Evolutionary conservation across 2,329 filamentous ascomycete genomes (phyloP).

Genomic region (Cordyceps militaris): DNA sequence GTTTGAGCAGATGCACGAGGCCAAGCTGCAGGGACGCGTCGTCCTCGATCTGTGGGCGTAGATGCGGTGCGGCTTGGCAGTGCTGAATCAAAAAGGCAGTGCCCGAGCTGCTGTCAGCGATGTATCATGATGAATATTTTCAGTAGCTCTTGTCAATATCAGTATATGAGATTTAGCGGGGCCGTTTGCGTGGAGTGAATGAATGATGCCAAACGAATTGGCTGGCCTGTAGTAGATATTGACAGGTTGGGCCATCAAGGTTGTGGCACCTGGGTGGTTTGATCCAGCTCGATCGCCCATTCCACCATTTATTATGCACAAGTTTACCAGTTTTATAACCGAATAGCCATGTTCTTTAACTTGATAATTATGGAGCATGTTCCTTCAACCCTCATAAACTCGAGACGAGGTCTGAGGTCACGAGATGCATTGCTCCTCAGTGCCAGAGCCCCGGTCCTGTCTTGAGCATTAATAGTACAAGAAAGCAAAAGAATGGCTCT

Average conservation of each 20-base stretch:
- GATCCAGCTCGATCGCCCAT: too few species aligned
- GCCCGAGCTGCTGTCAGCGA: not conserved
- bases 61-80: not conserved
- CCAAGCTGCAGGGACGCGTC: conserved; percentile 12
- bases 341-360: too few species aligned
- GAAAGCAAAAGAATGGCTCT: too few species aligned
- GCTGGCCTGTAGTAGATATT: not conserved
- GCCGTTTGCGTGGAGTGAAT: too few species aligned
- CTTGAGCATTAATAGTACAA: too few species aligned
- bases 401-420: too few species aligned
- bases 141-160: not conserved
- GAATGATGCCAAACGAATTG: not conserved
- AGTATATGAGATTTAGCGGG: not conserved
- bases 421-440: too few species aligned
- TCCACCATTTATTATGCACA: too few species aligned
- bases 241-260: not conserved
- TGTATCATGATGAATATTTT: not conserved
- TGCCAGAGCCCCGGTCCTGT: too few species aligned
- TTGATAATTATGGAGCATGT: too few species aligned
- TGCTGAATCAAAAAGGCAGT: not conserved
- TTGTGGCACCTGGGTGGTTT: not conserved
- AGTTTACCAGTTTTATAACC: too few species aligned
- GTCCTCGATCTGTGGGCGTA: conserved; percentile 11
- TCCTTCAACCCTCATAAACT: too few species aligned
- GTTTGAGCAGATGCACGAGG: conserved; percentile 12